Evolutionary conservation across 192 early-diverging fungal genomes (phyloP).

Genomic region (Backusella australiensis): DNA sequence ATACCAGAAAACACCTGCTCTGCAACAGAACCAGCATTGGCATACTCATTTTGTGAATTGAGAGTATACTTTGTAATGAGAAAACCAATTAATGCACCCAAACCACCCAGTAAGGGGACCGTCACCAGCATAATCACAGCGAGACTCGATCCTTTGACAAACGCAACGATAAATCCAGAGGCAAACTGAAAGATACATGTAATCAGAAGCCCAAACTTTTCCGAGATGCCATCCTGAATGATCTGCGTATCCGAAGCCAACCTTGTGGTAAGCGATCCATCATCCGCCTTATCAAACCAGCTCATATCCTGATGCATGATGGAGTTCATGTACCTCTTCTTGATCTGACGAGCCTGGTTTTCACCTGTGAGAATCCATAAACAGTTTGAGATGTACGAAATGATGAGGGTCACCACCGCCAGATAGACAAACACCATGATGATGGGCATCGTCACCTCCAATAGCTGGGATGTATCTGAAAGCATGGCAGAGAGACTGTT

Average conservation of each 20-base stretch:
- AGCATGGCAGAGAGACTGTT: slow-evolving; percentile 7
- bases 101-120: slow-evolving; percentile 63
- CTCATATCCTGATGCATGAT: slow-evolving; percentile 82
- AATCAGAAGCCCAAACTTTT: slow-evolving; percentile 75
- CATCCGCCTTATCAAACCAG: slow-evolving; percentile 77
- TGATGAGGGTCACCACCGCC: slow-evolving; percentile 49
- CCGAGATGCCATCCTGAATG: slow-evolving; percentile 84
- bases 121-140: slow-evolving; percentile 50
- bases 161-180: slow-evolving; percentile 75
- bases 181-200: slow-evolving; percentile 63
- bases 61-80: slow-evolving; percentile 42
- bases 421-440: slow-evolving; percentile 52
- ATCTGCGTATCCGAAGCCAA: slow-evolving; percentile 81
- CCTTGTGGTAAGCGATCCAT: slow-evolving; percentile 83
- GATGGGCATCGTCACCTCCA: slow-evolving; percentile 15
- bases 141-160: slow-evolving; percentile 66
- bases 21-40: slow-evolving; percentile 78
- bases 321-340: slow-evolving; percentile 65
- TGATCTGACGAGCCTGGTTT: slow-evolving; percentile 60
- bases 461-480: not conserved
- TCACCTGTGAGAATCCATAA: slow-evolving; percentile 50
- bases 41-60: slow-evolving; percentile 63
- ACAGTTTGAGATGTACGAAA: slow-evolving; percentile 58
- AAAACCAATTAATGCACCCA: slow-evolving; percentile 24
- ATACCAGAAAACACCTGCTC: slow-evolving; percentile 80